Evolutionary conservation across 257 asterid species (phyloP).

Genomic region (Fraxinus quadrangulata): DNA sequence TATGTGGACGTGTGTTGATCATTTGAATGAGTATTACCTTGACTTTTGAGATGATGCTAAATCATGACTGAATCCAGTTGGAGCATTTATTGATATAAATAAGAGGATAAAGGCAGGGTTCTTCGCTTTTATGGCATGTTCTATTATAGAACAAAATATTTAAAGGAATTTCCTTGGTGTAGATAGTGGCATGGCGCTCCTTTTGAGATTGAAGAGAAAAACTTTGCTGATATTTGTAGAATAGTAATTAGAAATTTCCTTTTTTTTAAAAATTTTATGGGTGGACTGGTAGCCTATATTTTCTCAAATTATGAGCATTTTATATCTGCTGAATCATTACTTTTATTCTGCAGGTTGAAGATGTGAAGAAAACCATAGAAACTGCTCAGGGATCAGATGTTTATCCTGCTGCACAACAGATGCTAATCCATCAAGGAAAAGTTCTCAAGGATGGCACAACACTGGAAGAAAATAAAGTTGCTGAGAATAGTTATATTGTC

Average conservation of each 20-base stretch:
- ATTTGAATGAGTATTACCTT: not conserved
- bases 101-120: not conserved
- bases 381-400: conserved; percentile 60
- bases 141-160: not conserved
- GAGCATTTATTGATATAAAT: not conserved
- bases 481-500: conserved; percentile 66
- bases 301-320: not conserved
- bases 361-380: conserved; percentile 74
- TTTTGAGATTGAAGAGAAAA: conserved; percentile 12
- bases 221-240: not conserved
- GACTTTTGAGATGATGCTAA: too few species aligned
- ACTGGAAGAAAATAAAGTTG: conserved; percentile 69
- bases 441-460: conserved; percentile 79
- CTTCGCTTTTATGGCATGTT: not conserved
- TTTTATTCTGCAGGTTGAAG: conserved; percentile 50
- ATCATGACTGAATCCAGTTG: not conserved
- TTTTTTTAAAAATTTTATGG: not conserved
- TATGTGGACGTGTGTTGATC: not conserved
- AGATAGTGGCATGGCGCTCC: not conserved
- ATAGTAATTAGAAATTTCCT: not conserved
- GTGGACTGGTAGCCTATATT: not conserved
- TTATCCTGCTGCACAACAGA: conserved; percentile 68
- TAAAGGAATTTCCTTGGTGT: not conserved
- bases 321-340: not conserved
- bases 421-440: conserved; percentile 80